Conservation (phyloP, 192 early-diverging fungal genomes). For the Rhizophagus clarus region DNA sequence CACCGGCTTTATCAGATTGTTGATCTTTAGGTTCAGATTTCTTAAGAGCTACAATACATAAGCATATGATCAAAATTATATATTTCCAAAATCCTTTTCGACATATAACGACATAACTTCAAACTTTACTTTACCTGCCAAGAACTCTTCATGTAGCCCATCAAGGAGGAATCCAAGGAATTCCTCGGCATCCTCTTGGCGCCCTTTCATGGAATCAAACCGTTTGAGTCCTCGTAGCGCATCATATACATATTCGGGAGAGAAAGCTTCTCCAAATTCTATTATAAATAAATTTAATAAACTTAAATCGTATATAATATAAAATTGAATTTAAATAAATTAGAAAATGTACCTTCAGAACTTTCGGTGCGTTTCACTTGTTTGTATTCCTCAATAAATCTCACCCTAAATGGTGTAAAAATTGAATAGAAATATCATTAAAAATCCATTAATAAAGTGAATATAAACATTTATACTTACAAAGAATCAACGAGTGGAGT, state of each 20-base stretch:
- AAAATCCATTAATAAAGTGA: neutral
- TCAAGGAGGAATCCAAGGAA: constrained; percentile 92
- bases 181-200: constrained; percentile 97
- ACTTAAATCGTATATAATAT: neutral
- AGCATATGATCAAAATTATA: neutral
- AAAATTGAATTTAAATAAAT: neutral
- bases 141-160: constrained; percentile 93
- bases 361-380: constrained; percentile 36
- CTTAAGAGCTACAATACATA: neutral
- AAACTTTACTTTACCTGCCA: constrained; percentile 36
- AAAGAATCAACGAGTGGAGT: constrained; percentile 88
- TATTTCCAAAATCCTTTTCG: neutral
- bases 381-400: constrained; percentile 63
- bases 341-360: neutral
- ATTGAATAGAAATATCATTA: neutral
- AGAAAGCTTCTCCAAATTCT: constrained; percentile 75
- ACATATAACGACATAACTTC: neutral
- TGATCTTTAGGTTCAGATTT: neutral
- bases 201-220: constrained; percentile 77
- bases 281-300: constrained; percentile 22
- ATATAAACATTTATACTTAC: constrained; percentile 49
- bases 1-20: neutral
- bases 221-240: constrained; percentile 77
- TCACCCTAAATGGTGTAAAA: constrained; percentile 40
- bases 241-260: constrained; percentile 93